Percentiles rank a stretch among this genome's conserved stretches.
These are phyloP conservation scores for Trichophyton rubrum DNA, from an alignment of 2,329 filamentous ascomycete species.

Conservation along the genomic window DNA sequence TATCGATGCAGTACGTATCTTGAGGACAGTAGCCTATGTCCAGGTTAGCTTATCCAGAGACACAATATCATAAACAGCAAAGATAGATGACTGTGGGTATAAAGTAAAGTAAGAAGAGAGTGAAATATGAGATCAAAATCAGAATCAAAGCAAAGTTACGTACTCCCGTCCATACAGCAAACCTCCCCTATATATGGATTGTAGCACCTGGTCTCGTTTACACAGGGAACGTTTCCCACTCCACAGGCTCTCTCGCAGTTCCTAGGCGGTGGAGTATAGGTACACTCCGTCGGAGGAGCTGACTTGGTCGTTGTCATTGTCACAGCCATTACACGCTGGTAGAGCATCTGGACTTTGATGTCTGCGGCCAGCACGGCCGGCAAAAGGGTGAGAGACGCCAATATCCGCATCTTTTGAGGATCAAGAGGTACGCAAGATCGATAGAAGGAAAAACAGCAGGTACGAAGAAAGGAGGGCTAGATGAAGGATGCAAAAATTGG, in stretches of 20 bases:
- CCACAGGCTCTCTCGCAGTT: slow-evolving; percentile 3
- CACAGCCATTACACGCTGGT: not conserved
- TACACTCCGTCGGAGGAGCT: not conserved
- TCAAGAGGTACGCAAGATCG: not conserved
- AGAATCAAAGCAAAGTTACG: not conserved
- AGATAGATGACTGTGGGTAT: not conserved
- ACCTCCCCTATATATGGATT: slow-evolving; percentile 2
- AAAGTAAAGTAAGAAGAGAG: not conserved
- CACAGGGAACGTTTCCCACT: slow-evolving; percentile 2
- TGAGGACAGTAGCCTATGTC: not conserved
- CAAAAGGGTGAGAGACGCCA: not conserved
- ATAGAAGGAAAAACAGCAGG: not conserved
- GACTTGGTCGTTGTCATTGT: not conserved
- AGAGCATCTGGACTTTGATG: not conserved
- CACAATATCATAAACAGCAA: not conserved
- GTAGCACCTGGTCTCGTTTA: not conserved
- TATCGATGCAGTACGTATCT: not conserved
- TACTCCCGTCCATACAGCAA: slow-evolving; percentile 5
- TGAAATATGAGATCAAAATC: not conserved
- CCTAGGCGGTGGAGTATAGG: not conserved
- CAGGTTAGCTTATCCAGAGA: not conserved
- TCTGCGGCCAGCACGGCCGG: not conserved
- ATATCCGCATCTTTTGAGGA: not conserved
- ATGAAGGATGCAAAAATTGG: not conserved
- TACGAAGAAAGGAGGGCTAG: not conserved